Conservation (phyloP, 2,329 filamentous ascomycete species). For the Aspergillus latus region DNA sequence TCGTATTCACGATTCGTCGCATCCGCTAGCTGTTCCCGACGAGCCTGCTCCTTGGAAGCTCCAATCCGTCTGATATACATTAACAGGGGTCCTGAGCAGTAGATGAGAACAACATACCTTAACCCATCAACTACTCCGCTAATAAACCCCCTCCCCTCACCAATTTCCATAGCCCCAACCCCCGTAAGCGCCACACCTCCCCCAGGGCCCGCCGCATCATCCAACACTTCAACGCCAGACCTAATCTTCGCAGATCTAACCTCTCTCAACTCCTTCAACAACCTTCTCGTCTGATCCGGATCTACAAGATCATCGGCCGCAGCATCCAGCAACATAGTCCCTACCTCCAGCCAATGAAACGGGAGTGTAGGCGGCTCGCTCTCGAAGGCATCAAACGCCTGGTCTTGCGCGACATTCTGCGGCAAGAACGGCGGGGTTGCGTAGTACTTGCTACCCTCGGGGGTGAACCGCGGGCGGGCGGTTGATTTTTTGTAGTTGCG, state of each 20-base stretch:
- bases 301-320: constrained; percentile 79
- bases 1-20: constrained; percentile 53
- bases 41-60: constrained; percentile 72
- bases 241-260: constrained; percentile 87
- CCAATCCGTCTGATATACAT: constrained; percentile 65
- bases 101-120: constrained; percentile 42
- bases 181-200: constrained; percentile 74
- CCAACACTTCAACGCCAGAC: constrained; percentile 68
- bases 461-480: constrained; percentile 35
- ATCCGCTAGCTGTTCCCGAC: constrained; percentile 74
- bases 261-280: constrained; percentile 80
- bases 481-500: constrained; percentile 24
- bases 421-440: constrained; percentile 73
- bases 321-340: constrained; percentile 80
- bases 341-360: constrained; percentile 93
- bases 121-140: constrained; percentile 83
- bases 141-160: constrained; percentile 81
- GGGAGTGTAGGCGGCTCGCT: constrained; percentile 57
- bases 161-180: constrained; percentile 89
- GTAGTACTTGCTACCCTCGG: constrained; percentile 42
- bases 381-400: constrained; percentile 42
- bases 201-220: constrained; percentile 50
- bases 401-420: constrained; percentile 68
- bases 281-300: constrained; percentile 69
- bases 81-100: neutral